These are phyloP conservation scores for Trichoderma gracile DNA, from an alignment of 2,329 filamentous ascomycete species.

Conservation along the genomic window DNA sequence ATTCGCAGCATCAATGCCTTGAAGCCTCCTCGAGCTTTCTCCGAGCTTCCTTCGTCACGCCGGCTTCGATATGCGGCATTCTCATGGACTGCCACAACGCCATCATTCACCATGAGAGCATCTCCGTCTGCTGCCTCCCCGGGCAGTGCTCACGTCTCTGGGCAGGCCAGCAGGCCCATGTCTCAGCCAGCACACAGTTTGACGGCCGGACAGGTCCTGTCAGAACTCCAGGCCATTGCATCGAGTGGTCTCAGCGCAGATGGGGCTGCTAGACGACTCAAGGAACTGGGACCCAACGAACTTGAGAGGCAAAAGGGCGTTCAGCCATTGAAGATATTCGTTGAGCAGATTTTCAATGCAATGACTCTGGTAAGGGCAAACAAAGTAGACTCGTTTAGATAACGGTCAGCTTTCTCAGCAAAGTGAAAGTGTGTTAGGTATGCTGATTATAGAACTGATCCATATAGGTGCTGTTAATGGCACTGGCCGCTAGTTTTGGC, in stretches of 20 bases:
- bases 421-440: too few species aligned
- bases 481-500: conserved; percentile 56
- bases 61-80: background rate
- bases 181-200: conserved; percentile 60
- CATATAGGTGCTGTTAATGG: conserved; percentile 54
- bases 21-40: background rate
- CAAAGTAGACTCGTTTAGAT: too few species aligned
- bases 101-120: background rate
- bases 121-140: background rate
- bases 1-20: background rate
- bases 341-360: conserved; percentile 58
- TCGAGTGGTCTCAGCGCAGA: conserved; percentile 54
- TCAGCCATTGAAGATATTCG: conserved; percentile 57
- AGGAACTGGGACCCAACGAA: conserved; percentile 60
- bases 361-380: conserved; percentile 50
- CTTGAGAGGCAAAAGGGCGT: conserved; percentile 51
- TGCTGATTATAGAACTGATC: background rate
- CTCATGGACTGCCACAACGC: background rate
- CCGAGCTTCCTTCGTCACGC: background rate
- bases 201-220: conserved; percentile 47
- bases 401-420: background rate
- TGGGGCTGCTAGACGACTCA: conserved; percentile 54
- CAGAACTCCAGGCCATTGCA: conserved; percentile 54
- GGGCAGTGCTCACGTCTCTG: conserved; percentile 35
- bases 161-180: conserved; percentile 44